Conservation (phyloP, 768 basidiomycete species). For the Lenzites betulinus region DNA sequence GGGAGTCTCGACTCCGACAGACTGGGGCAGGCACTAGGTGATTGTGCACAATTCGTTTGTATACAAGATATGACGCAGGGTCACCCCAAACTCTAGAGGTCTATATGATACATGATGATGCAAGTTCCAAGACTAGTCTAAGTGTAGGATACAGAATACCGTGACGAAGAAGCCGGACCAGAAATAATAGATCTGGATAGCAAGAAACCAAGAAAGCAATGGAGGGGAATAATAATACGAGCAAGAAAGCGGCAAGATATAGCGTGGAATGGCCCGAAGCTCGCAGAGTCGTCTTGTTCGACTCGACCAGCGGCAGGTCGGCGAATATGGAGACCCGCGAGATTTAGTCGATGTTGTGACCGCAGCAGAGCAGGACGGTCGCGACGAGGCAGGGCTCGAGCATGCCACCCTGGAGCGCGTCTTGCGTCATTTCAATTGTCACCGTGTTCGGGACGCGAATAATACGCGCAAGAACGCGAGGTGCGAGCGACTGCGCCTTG, state of each 20-base stretch:
- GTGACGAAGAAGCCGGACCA: neutral
- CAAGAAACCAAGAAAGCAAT: neutral
- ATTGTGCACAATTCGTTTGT: too few relatives aligned
- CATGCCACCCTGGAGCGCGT: constrained; percentile 56
- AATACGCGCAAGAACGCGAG: constrained; percentile 47
- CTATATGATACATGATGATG: too few relatives aligned
- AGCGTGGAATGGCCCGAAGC: too few relatives aligned
- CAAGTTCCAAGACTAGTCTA: too few relatives aligned
- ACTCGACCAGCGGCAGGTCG: neutral
- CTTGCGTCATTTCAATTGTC: constrained; percentile 55
- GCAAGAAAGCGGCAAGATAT: neutral
- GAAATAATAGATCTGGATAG: neutral
- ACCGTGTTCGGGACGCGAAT: constrained; percentile 46
- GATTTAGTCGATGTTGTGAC: constrained; percentile 59
- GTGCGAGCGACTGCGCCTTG: constrained; percentile 37
- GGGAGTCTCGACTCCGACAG: too few relatives aligned
- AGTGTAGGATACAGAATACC: neutral
- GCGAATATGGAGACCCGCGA: neutral
- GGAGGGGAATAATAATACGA: neutral
- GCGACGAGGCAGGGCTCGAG: constrained; percentile 54
- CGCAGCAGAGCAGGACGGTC: constrained; percentile 56
- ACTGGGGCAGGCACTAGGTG: too few relatives aligned
- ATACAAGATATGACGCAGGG: too few relatives aligned
- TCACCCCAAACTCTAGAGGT: too few relatives aligned
- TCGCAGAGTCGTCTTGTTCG: too few relatives aligned